Evolutionary conservation across 805 yeast genomes (phyloP).

Genomic region (Komagataella pastoris): DNA sequence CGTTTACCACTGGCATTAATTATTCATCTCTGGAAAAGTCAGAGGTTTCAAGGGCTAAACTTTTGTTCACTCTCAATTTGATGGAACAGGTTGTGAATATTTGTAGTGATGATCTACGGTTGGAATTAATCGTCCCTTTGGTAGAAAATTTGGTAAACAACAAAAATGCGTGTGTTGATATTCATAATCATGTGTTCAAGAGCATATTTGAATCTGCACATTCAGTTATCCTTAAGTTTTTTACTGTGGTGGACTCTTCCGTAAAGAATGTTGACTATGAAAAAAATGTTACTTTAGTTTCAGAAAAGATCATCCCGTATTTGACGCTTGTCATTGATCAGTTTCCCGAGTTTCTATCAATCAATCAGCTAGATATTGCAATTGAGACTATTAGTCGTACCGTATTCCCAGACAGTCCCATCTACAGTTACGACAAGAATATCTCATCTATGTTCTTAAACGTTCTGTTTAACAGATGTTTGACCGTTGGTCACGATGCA

Average conservation of each 20-base stretch:
- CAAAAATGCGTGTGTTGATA: constrained; percentile 6
- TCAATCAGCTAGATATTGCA: constrained; percentile 43
- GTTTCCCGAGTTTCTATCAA: constrained; percentile 41
- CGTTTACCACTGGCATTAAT: constrained; percentile 14
- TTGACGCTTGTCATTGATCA: constrained; percentile 33
- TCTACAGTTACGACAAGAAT: constrained; percentile 16
- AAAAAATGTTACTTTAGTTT: constrained; percentile 9
- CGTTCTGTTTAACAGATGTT: constrained; percentile 26
- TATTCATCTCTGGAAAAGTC: constrained; percentile 16
- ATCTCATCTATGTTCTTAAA: constrained; percentile 23
- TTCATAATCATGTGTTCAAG: constrained; percentile 8
- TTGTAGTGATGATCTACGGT: constrained; percentile 20
- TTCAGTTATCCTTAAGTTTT: constrained; percentile 33
- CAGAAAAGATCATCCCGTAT: constrained; percentile 20
- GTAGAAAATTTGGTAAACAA: constrained; percentile 11
- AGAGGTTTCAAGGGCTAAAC: constrained; percentile 18
- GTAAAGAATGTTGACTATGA: constrained; percentile 3
- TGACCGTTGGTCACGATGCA: constrained; percentile 4
- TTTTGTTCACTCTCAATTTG: constrained; percentile 30
- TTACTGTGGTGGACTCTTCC: constrained; percentile 11
- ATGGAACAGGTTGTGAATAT: constrained; percentile 29
- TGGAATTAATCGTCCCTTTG: constrained; percentile 11
- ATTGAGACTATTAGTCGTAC: constrained; percentile 38
- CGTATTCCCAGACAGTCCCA: constrained; percentile 21
- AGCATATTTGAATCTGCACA: constrained; percentile 48